Evolutionary conservation across 305 asterid species (phyloP).

Genomic region (Fraxinus latifolia): DNA sequence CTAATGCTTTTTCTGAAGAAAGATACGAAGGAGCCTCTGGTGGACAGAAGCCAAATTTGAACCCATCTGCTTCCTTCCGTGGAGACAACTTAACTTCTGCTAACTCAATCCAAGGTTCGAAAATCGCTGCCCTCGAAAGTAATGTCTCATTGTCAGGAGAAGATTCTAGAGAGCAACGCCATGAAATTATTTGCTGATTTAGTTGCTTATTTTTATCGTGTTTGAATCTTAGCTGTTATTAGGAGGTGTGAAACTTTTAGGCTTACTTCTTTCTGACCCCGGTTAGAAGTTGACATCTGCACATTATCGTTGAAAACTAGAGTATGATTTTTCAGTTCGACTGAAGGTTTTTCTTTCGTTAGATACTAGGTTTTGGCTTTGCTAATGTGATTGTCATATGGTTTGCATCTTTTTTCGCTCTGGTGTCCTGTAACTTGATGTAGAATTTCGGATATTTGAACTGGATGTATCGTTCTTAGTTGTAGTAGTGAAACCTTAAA

Average conservation of each 20-base stretch:
- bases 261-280: slow-evolving; percentile 36
- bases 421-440: slow-evolving; percentile 12
- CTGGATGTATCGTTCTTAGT: background rate
- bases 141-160: slow-evolving; percentile 41
- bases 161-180: slow-evolving; percentile 56
- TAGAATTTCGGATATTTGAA: background rate
- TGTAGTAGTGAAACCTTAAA: background rate
- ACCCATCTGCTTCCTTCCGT: slow-evolving; percentile 48
- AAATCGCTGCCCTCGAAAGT: slow-evolving; percentile 39
- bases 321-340: slow-evolving; percentile 18
- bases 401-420: slow-evolving; percentile 7
- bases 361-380: slow-evolving; percentile 27
- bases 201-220: background rate
- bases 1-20: slow-evolving; percentile 47
- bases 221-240: slow-evolving; percentile 28
- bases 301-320: slow-evolving; percentile 19
- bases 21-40: slow-evolving; percentile 35
- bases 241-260: slow-evolving; percentile 30
- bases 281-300: slow-evolving; percentile 7
- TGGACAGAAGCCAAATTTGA: slow-evolving; percentile 37
- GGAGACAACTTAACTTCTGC: slow-evolving; percentile 42
- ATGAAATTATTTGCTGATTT: slow-evolving; percentile 40
- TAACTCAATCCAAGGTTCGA: slow-evolving; percentile 41
- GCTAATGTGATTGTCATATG: background rate
- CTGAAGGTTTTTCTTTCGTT: background rate